A percentile compares a stretch with the other conserved stretches of the same genome.
Conservation (phyloP, 2,329 filamentous ascomycete genomes). For the Phyllosticta paracitricarpa region DNA sequence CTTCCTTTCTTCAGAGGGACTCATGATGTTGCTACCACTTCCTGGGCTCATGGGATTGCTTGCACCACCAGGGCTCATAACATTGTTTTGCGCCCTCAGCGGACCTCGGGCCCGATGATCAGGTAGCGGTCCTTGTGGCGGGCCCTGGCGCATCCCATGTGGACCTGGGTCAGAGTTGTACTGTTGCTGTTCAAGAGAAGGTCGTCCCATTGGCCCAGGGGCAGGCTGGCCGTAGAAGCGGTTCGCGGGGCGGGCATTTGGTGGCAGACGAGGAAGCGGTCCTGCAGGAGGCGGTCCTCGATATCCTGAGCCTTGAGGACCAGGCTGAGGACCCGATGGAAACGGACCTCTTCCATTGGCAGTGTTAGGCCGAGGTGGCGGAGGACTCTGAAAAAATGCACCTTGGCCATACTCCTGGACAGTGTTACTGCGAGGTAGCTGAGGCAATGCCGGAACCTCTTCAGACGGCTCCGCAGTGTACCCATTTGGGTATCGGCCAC, state of each 20-base stretch:
- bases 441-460: conserved; percentile 42
- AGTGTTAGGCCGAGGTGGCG: not conserved
- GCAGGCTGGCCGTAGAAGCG: not conserved
- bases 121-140: conserved; percentile 6
- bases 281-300: conserved; percentile 12
- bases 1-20: not conserved
- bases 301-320: conserved; percentile 14
- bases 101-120: conserved; percentile 10
- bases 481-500: conserved; percentile 21
- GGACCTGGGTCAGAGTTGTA: conserved; percentile 14
- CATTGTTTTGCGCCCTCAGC: not conserved
- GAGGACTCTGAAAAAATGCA: conserved; percentile 19
- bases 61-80: not conserved
- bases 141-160: not conserved
- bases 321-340: not conserved
- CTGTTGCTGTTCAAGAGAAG: conserved; percentile 19
- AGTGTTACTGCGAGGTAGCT: conserved; percentile 42
- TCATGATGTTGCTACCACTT: conserved; percentile 21
- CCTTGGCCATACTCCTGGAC: conserved; percentile 13
- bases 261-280: not conserved
- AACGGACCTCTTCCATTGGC: not conserved
- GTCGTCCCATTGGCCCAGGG: conserved; percentile 12
- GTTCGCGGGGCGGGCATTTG: not conserved
- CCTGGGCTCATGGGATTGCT: not conserved
- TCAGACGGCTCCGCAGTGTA: conserved; percentile 61